phyloP scores from a whole-genome alignment of 148 eudicot genomes.

The Selenicereus undatus region DNA sequence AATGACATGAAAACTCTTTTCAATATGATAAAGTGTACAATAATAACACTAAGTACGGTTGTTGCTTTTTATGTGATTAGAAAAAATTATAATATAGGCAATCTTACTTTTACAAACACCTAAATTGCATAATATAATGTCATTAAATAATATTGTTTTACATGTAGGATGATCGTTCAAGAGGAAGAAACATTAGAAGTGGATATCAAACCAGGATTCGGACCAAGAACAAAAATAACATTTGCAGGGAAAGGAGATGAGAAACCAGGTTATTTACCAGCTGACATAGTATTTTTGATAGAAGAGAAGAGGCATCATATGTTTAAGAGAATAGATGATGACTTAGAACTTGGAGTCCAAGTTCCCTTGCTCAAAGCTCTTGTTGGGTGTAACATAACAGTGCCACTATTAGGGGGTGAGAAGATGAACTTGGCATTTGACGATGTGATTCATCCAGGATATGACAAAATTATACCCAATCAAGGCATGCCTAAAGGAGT shows the following conservation, averaged over 20 bases:
- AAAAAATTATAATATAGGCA: too few species aligned
- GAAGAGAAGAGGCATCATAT: conserved; percentile 62
- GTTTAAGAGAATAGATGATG: conserved; percentile 54
- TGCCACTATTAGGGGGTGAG: conserved; percentile 69
- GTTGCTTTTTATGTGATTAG: too few species aligned
- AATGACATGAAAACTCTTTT: too few species aligned
- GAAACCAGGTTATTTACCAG: conserved; percentile 58
- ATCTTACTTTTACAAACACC: background rate
- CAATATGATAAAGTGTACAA: too few species aligned
- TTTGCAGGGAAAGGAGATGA: conserved; percentile 84
- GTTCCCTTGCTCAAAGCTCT: conserved; percentile 66
- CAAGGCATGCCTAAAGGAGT: conserved; percentile 71
- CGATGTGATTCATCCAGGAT: conserved; percentile 67
- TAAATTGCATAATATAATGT: too few species aligned
- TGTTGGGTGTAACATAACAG: conserved; percentile 52
- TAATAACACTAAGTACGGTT: too few species aligned
- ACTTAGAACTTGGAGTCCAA: conserved; percentile 73
- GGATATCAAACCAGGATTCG: conserved; percentile 74
- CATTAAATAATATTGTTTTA: too few species aligned
- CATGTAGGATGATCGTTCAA: conserved; percentile 47
- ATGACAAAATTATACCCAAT: conserved; percentile 51
- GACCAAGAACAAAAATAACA: conserved; percentile 62
- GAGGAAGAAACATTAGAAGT: conserved; percentile 66
- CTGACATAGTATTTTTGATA: conserved; percentile 51
- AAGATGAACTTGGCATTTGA: conserved; percentile 44